Conservation (phyloP, 2,329 filamentous ascomycete species). For the Elsinoe batatas region DNA sequence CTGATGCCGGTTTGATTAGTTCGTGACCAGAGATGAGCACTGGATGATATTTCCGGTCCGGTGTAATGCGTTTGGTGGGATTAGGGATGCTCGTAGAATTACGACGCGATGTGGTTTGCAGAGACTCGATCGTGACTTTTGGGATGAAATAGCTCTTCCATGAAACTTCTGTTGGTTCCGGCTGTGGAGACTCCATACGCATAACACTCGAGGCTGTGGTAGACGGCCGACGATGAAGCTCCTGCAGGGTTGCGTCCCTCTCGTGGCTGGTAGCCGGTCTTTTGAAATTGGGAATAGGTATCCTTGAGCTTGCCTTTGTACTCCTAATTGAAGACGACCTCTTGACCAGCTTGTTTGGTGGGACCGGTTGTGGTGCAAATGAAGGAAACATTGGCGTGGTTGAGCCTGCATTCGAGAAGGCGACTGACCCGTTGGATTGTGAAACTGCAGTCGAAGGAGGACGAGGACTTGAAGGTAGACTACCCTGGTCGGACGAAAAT, state of each 20-base stretch:
- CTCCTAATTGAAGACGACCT: slow-evolving; percentile 51
- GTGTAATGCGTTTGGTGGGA: slow-evolving; percentile 28
- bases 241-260: slow-evolving; percentile 58
- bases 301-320: slow-evolving; percentile 46
- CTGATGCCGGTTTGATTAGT: slow-evolving; percentile 17
- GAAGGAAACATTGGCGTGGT: slow-evolving; percentile 51
- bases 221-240: slow-evolving; percentile 13
- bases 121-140: slow-evolving; percentile 19
- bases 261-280: slow-evolving; percentile 73
- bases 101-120: slow-evolving; percentile 17
- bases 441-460: slow-evolving; percentile 56
- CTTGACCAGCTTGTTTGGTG: slow-evolving; percentile 69
- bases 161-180: slow-evolving; percentile 16
- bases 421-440: slow-evolving; percentile 50
- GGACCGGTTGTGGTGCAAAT: slow-evolving; percentile 31
- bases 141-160: slow-evolving; percentile 29
- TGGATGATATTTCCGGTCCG: slow-evolving; percentile 27
- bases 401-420: slow-evolving; percentile 43
- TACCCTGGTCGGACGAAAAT: slow-evolving; percentile 36
- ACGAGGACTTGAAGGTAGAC: slow-evolving; percentile 46
- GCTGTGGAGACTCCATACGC: slow-evolving; percentile 4
- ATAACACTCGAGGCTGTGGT: slow-evolving; percentile 5
- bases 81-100: slow-evolving; percentile 29
- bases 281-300: slow-evolving; percentile 56
- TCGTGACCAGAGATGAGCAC: slow-evolving; percentile 25